A percentile compares a stretch with the other conserved stretches of the same genome.
These are phyloP conservation scores for Madurella mycetomatis DNA, from an alignment of 2,329 filamentous ascomycete species.

Conservation along the genomic window DNA sequence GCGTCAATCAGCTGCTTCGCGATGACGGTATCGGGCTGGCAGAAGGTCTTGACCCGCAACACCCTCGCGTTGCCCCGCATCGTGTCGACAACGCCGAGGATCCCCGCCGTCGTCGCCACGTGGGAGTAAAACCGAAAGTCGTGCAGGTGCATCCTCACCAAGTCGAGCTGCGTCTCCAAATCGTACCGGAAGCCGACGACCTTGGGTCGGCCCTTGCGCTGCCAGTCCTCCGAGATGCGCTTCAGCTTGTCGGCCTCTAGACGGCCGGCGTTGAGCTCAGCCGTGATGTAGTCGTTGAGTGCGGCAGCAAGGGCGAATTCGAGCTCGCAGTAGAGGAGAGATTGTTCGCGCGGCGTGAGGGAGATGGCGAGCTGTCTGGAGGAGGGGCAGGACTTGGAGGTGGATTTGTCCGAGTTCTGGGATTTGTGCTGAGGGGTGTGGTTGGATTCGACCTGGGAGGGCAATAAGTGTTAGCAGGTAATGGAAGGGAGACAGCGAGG, in stretches of 20 bases:
- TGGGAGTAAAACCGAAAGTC: conserved; percentile 54
- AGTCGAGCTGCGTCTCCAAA: conserved; percentile 55
- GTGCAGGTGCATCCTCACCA: conserved; percentile 45
- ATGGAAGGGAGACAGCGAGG: background rate
- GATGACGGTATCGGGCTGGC: conserved; percentile 54
- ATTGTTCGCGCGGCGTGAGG: conserved; percentile 52
- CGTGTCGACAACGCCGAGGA: conserved; percentile 46
- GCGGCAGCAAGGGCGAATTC: conserved; percentile 51
- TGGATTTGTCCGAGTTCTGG: conserved; percentile 30
- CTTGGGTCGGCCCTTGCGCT: conserved; percentile 47
- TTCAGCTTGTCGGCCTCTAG: conserved; percentile 49
- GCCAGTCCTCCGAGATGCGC: conserved; percentile 49
- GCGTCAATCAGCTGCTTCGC: conserved; percentile 54
- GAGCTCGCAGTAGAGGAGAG: conserved; percentile 55
- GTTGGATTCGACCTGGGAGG: conserved; percentile 25
- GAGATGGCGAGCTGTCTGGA: conserved; percentile 41
- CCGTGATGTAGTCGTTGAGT: conserved; percentile 48
- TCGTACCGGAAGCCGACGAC: conserved; percentile 57
- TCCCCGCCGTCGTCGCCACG: conserved; percentile 37
- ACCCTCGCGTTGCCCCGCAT: conserved; percentile 50
- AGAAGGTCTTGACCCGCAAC: conserved; percentile 52
- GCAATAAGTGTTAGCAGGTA: conserved; percentile 3
- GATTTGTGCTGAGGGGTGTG: conserved; percentile 32
- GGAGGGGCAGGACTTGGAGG: conserved; percentile 26
- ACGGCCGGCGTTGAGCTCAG: conserved; percentile 52